Evolutionary conservation across 2,329 filamentous ascomycete species (phyloP).

Genomic region (Acephala macrosclerotiorum): DNA sequence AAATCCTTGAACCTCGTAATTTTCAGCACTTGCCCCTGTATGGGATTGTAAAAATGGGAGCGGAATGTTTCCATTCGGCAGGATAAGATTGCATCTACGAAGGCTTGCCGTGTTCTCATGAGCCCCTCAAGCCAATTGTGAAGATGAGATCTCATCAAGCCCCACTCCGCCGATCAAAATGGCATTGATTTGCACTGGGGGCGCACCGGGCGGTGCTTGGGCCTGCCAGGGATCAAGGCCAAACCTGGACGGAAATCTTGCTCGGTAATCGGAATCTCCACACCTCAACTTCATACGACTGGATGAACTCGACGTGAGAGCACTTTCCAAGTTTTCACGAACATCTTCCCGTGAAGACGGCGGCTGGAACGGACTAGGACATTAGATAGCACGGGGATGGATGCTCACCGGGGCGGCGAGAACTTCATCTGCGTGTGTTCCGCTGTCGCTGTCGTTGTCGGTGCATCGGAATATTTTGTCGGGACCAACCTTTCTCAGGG

Average conservation of each 20-base stretch:
- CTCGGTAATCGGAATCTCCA: constrained; percentile 2
- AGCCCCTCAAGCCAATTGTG: not conserved
- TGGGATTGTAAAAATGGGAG: too few relatives aligned
- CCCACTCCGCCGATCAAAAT: not conserved
- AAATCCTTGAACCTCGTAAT: too few relatives aligned
- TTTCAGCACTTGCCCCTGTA: too few relatives aligned
- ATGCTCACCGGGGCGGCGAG: not conserved
- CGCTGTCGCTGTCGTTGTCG: not conserved
- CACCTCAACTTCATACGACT: not conserved
- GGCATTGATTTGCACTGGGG: not conserved
- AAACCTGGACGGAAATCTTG: constrained; percentile 5
- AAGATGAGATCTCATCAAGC: not conserved
- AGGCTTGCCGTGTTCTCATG: too few relatives aligned
- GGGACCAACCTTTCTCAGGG: not conserved
- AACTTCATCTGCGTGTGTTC: not conserved
- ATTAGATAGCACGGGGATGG: not conserved
- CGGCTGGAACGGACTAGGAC: not conserved
- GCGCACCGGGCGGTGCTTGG: not conserved
- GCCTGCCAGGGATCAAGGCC: not conserved
- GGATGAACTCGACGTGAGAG: not conserved
- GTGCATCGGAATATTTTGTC: not conserved
- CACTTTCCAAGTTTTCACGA: not conserved
- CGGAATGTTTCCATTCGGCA: too few relatives aligned
- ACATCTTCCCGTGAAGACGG: not conserved
- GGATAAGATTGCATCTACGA: too few relatives aligned